Base-by-base conservation (phyloP, 148 eudicot species). In the Arbutus unedo region DNA sequence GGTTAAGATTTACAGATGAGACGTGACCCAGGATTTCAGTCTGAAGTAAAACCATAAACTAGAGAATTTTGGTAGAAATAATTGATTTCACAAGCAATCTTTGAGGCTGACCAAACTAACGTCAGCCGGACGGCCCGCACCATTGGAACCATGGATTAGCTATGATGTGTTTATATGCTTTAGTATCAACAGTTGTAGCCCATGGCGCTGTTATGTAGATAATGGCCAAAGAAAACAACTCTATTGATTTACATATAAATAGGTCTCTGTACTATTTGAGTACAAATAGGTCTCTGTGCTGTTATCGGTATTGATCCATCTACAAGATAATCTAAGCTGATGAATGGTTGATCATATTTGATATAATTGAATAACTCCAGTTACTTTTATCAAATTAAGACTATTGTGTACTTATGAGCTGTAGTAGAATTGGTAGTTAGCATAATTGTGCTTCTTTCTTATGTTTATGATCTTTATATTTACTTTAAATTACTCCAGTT, bases 401-500 rank as follows among this genome's bases (percentile, higher is more conserved):
- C 38, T 31, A 31, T 31, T 76, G 77, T 48, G 54, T 62, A 8
- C 41, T 9, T 53, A 44, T 75, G 57, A 59, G 43, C 59, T 50
- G 44, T 43, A 31, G 7, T 54, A 16, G 43, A 54, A 1, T 31
- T 6, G 14, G 48, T 76, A 1, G 25, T 55, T 16, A 50, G 47
- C 47, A 54, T 48, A 45, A 25, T 49, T 15, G n/a, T 51, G 10
- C 44, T 44, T 66, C 48, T 54, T 23, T 53, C 74, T 78, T 21
- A 54, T 53, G 47, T 47, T 77, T 31, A 47, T 15, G 59, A 51
- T 21, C n/a, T n/a, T 68, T 71, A 25, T 31, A 15, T 75, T 55
- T 64, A 21, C 66, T 10, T 51, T 77, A 0, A 23, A 19, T 87
- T 87, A 82, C 74, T 82, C 84, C 93, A 96, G 99, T 93, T 96